phyloP scores from a whole-genome alignment of 495 filamentous ascomycete genomes.

The Recurvomyces mirabilis region DNA sequence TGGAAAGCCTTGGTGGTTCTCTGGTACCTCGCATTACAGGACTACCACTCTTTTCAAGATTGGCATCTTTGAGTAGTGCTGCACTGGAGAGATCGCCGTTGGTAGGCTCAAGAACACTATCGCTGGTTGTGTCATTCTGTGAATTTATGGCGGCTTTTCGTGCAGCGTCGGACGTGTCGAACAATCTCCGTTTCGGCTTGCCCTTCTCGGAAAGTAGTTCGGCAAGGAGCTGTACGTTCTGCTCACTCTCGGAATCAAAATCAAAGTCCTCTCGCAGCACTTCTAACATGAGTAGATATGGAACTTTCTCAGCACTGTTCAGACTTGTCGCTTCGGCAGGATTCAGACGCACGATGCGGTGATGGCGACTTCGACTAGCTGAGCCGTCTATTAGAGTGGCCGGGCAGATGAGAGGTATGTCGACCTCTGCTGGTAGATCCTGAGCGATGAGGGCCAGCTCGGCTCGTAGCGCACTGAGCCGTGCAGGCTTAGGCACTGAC shows the following conservation, averaged over 20 bases:
- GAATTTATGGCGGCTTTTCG: constrained; percentile 29
- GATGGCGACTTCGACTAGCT: constrained; percentile 53
- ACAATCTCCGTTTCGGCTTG: constrained; percentile 47
- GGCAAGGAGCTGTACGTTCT: constrained; percentile 51
- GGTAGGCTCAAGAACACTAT: constrained; percentile 65
- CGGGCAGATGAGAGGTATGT: constrained; percentile 65
- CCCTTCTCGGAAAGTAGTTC: constrained; percentile 52
- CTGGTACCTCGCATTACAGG: constrained; percentile 10
- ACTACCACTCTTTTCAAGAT: constrained; percentile 18
- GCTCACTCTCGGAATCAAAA: constrained; percentile 54
- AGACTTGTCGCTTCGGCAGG: constrained; percentile 67
- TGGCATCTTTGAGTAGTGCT: constrained; percentile 45
- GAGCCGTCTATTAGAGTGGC: constrained; percentile 53
- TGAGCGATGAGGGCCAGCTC: constrained; percentile 63
- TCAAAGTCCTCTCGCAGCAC: constrained; percentile 62
- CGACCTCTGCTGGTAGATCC: constrained; percentile 63
- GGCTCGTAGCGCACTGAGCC: constrained; percentile 61
- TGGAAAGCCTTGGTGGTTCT: constrained; percentile 31
- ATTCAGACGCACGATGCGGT: constrained; percentile 64
- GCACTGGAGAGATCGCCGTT: constrained; percentile 61
- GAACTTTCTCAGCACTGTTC: constrained; percentile 69
- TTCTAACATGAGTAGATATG: constrained; percentile 67
- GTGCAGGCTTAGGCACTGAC: constrained; percentile 59
- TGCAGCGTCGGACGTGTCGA: constrained; percentile 51
- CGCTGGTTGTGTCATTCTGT: constrained; percentile 36